Evolutionary conservation across 2,329 filamentous ascomycete species (phyloP), one percentile per base, ranked within the genome.

Genomic region (Neodidymelliopsis sp.): DNA sequence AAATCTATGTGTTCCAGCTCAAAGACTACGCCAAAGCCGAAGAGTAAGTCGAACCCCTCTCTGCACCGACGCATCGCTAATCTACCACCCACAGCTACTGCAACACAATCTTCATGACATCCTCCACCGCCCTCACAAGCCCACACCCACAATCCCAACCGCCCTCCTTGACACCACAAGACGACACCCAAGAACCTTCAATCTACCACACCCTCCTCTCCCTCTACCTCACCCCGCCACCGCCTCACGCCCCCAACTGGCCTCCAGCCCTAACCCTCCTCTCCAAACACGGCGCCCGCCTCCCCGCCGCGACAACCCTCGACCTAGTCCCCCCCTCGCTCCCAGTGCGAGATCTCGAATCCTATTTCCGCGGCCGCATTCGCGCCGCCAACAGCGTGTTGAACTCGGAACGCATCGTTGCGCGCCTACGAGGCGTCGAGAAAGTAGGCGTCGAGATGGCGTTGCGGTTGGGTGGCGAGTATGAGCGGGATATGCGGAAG

Each of bases 1-100:
- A 94, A 69, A 96, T 99, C 41, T 99, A 96, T 70, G 93, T 97
- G 20, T 99, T 97, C 75, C 94, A 93, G 71, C 84, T 99, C 71
- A 79, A 89, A 59, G 88, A 96, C 70, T 93, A 90, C 55, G 78
- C 77, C 10, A 97, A 96, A 74, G 94, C 94, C 23, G 94, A 99
- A 81, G 91, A 96, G 87, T 96, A 57, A 42, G 63, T 39, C 2
- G 12, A 18, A 13, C 15, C n/a, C 8, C 11, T 25, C 35, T 19
- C 29, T 25, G 10, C 5, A 10, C 28, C 16, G 16, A 20, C 2
- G 4, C 15, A 28, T 11, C 20, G 30, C 35, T 44, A 16, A 49
- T n/a, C 49, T 47, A 90, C 88, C 59, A 90, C 8, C 6, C 15
- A 18, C 30, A 74, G 71, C 59, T 74, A 99, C 75, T 97, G 94